Conservation (phyloP, 768 basidiomycete genomes). For the Strobilomyces confusus region DNA sequence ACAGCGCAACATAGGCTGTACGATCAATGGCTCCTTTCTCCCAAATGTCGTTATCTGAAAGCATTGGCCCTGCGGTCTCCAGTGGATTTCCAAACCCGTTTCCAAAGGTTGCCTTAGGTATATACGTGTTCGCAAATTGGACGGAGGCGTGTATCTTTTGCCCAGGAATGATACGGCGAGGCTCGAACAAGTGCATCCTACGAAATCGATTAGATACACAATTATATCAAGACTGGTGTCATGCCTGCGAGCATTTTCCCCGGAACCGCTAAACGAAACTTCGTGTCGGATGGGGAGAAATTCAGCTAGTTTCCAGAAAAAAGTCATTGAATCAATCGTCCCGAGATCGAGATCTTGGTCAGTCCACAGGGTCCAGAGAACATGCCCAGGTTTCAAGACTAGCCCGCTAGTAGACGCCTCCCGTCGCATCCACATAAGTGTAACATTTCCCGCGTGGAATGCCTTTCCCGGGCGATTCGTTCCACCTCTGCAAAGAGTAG, state of each 20-base stretch:
- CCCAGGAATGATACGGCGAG: slow-evolving; percentile 7
- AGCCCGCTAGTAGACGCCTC: slow-evolving; percentile 1
- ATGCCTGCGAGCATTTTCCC: slow-evolving; percentile 3
- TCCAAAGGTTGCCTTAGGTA: slow-evolving; percentile 9
- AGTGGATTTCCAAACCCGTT: slow-evolving; percentile 7
- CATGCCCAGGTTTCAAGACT: slow-evolving; percentile 2
- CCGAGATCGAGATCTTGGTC: slow-evolving; percentile 4
- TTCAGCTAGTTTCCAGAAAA: slow-evolving; percentile 1
- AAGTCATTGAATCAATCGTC: slow-evolving; percentile 1
- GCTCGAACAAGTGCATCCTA: slow-evolving; percentile 4
- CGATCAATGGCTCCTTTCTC: slow-evolving; percentile 2
- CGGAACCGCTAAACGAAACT: slow-evolving; percentile 5
- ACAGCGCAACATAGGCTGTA: too few species aligned
- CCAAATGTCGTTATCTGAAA: slow-evolving; percentile 4
- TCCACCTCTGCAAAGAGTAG: not conserved
- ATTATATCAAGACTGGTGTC: not conserved
- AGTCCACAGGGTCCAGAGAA: slow-evolving; percentile 7
- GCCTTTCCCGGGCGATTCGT: slow-evolving; percentile 1
- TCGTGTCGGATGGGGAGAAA: slow-evolving; percentile 5
- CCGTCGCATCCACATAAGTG: slow-evolving; percentile 6
- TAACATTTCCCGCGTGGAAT: slow-evolving; percentile 5
- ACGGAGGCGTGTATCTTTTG: slow-evolving; percentile 8
- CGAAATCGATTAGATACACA: not conserved
- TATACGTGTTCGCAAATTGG: slow-evolving; percentile 3
- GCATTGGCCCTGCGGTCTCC: slow-evolving; percentile 5